Base-by-base conservation (phyloP, 2,329 filamentous ascomycete species). In the Westerdykella sp. region DNA sequence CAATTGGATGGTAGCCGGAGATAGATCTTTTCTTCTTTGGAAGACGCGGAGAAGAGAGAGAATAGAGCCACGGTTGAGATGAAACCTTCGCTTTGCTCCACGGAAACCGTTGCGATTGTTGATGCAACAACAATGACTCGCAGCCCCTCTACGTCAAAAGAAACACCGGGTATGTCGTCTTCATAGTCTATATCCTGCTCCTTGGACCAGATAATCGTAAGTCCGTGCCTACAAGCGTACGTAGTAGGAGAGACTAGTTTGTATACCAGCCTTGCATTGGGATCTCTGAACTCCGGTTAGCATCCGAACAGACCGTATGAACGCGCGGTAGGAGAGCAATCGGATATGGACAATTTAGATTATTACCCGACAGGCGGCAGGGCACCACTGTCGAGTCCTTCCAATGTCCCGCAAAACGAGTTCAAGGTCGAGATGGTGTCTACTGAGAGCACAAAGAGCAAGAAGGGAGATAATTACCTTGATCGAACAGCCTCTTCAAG, bases 401-500 rank as follows among this genome's bases (percentile, higher is more conserved):
- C 2, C 11, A 28, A 28, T 5, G 7, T 12, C 4, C 25, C 25
- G 9, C 25, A 28, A 28, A 10, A 28, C 11, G 4, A 28, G 25
- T 10, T 10, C 2, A 28, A 28, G 25, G 9, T 10, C 25, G 11
- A 10, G 25, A 7, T 3, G 25, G 25, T 28, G 25, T 10, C 25
- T 7, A 28, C 10, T 10, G 25, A 4, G 11, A 35, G 39, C 13
- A 34, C 40, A 16, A 45, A 9, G 11, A 30, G 11, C 10, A 15
- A 21, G 25, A 25, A 11, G 25, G 28, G 7, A 10, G 14, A 35
- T 13, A 57, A 64, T 53, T 66, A 85, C 84, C 84, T 84, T 49
- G 88, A 80, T 55, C 85, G 83, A 63, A 90, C 94, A n/a, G 87
- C 80, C 64, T 96, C 90, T 63, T 96, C 89, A 11, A 97, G 69